Conservation (phyloP, 176 grass and related monocot species). For the Triticum aestivum region IWGSC_CS_RefSeq_v2.1 NC_057799.1:563650136-563650635, state of each 20-base stretch:
- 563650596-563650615: not conserved
- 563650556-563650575: not conserved
- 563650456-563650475: not conserved
- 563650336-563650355: not conserved
- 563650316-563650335: not conserved
- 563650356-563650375: too few species aligned
- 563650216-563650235: not conserved
- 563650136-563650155: not conserved
- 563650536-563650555: not conserved
- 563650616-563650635: not conserved
- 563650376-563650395: not conserved
- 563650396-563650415: not conserved
- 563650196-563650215: too few species aligned
- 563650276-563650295: not conserved
- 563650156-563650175: not conserved
- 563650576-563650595: not conserved
- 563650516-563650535: too few species aligned
- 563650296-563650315: not conserved
- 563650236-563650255: not conserved
- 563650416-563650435: not conserved
- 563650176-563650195: not conserved
- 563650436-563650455: not conserved
- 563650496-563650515: not conserved
- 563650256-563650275: not conserved
- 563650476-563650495: too few species aligned